Base-by-base conservation (phyloP, 2,329 filamentous ascomycete genomes). In the Aspergillus neotritici region DNA sequence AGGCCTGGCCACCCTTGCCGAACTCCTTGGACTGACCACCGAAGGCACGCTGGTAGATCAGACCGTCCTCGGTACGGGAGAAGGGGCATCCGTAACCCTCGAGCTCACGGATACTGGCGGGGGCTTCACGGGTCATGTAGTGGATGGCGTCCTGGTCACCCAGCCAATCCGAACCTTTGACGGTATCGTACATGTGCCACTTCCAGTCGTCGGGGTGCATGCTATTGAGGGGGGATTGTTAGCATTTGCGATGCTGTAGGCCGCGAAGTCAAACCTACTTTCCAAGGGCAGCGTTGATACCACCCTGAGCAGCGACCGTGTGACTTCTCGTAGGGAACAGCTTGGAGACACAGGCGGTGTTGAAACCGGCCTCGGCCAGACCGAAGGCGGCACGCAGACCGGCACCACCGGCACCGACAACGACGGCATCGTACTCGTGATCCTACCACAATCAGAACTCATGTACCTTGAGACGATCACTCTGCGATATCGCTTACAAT, bases 151-250 rank as follows among this genome's bases (percentile, higher is more conserved):
- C 90, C 72, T 96, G 90, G 70, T 96, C 90, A 69, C 90, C 90
- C 40, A 96, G 81, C 90, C 90, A 96, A 76, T 96, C 90, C 54
- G 87, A 94, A 54, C 90, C 90, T 78, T 96, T 96, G 66, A 96
- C 90, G 34, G 90, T 96, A 70, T 96, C 90, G 77, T 96, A 96
- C 90, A 96, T 96, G 74, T 96, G 90, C 90, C 90, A 96, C 77
- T 89, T 83, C 90, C 90, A 96, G 74, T 96, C 89, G 63, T 96
- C 90, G 76, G 91, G 82, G 78, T 95, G 89, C 90, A 96, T 96
- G 75, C 94, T 95, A 45, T 53, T 25, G 21, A 44, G 17, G 34
- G 12, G 30, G 33, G 28, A 12, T 13, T 15, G 45, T 58, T 55
- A 59, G 55, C n/a, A n/a, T n/a, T n/a, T n/a, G n/a, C n/a, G n/a